Evolutionary conservation across 805 yeast species (phyloP), one percentile per base, ranked within the genome.

Genomic region (Yamadazyma tumulicola): DNA sequence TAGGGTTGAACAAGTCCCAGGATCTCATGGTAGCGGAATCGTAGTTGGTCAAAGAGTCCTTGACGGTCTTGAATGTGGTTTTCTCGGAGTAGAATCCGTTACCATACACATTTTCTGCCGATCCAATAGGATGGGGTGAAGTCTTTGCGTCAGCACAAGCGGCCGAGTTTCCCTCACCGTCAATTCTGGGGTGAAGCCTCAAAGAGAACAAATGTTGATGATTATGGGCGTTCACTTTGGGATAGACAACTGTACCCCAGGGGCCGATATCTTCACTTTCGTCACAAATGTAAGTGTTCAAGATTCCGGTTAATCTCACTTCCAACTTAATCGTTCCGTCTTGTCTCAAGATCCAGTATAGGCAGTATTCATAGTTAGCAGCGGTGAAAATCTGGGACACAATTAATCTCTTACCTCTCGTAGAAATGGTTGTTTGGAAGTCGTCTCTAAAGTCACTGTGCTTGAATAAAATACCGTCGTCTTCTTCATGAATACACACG

Each of bases 401-500:
- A 39, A 83, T 72, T 59, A 84, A 72, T 59, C 74, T 79, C 48
- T 82, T 79, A 32, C 87, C 83, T 65, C 94, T 75, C 33, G 87
- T 79, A 42, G 78, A 82, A 47, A 83, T 74, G 23, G 83, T 75
- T 35, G 91, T 84, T 43, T 77, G 78, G 61, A 81, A 82, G 54
- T 72, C 76, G 58, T 84, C 91, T 69, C 93, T 76, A 67, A 81
- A 84, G 62, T 84, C 91, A 38, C 91, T 81, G 62, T 84, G 93
- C 67, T 84, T 84, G 72, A 69, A 82, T 46, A 84, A 64, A 45
- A 84, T 60, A 21, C 93, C 91, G 51, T 82, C 88, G 53, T 85
- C 93, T 60, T 84, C 91, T 66, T 84, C 93, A 57, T 85, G 93
- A 51, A 84, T 82, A 61, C 93, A 84, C 42, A 84, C 73, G 11